phyloP scores from a whole-genome alignment of 106 monocot genomes.

The Dioscorea alata region DNA sequence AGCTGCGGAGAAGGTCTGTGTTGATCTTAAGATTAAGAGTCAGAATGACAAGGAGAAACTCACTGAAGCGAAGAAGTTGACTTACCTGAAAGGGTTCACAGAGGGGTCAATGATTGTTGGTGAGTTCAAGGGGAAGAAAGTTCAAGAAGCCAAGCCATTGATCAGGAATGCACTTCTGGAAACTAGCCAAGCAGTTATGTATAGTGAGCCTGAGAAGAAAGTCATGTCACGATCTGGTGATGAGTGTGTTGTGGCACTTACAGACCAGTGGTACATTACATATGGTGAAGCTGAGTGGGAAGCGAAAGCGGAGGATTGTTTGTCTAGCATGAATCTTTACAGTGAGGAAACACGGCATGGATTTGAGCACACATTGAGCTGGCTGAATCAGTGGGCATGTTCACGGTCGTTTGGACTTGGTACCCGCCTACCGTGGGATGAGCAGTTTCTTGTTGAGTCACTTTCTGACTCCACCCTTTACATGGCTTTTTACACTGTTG shows the following conservation, averaged over 20 bases:
- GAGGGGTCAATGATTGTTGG: conserved; percentile 91
- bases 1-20: conserved; percentile 80
- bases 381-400: conserved; percentile 99
- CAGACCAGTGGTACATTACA: conserved; percentile 93
- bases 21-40: conserved; percentile 79
- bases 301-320: conserved; percentile 55
- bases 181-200: conserved; percentile 56
- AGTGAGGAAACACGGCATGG: conserved; percentile 63
- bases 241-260: conserved; percentile 91
- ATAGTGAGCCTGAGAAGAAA: conserved; percentile 90
- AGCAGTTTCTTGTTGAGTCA: conserved; percentile 85
- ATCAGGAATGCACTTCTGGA: conserved; percentile 61
- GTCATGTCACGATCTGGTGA: conserved; percentile 89
- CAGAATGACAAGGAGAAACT: conserved; percentile 96
- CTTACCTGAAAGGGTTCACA: conserved; percentile 85
- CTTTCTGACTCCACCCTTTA: conserved; percentile 95
- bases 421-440: conserved; percentile 88
- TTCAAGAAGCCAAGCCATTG: conserved; percentile 82
- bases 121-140: conserved; percentile 64
- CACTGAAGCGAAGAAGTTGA: conserved; percentile 78
- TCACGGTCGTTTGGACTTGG: conserved; percentile 94
- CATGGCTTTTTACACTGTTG: conserved; percentile 89
- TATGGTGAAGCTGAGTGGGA: conserved; percentile 89
- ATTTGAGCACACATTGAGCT: conserved; percentile 82
- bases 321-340: conserved; percentile 65